These are phyloP conservation scores for Talaromyces sp. DNA, from an alignment of 2,329 filamentous ascomycete species.

Conservation along the genomic window DNA sequence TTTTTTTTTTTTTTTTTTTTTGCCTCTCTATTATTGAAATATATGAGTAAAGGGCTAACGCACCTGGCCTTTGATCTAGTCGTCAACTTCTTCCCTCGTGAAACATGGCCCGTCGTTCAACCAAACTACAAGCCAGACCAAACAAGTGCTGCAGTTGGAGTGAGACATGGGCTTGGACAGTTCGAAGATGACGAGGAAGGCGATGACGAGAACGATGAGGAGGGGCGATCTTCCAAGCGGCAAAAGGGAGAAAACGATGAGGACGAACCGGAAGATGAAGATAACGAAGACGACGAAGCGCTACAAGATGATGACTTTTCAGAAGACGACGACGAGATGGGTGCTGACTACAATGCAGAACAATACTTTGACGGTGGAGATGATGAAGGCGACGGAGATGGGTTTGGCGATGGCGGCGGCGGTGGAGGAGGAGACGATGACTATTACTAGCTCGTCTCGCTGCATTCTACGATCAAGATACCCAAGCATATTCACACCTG, in stretches of 20 bases:
- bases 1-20: slow-evolving; percentile 16
- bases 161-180: slow-evolving; percentile 29
- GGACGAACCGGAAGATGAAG: slow-evolving; percentile 21
- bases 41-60: not conserved
- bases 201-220: slow-evolving; percentile 30
- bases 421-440: slow-evolving; percentile 49
- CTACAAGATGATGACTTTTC: slow-evolving; percentile 56
- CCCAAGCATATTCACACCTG: slow-evolving; percentile 4
- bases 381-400: slow-evolving; percentile 50
- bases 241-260: slow-evolving; percentile 29
- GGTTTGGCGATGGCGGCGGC: slow-evolving; percentile 51
- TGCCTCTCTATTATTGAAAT: not conserved
- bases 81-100: slow-evolving; percentile 54
- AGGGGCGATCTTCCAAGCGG: slow-evolving; percentile 26
- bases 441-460: slow-evolving; percentile 24
- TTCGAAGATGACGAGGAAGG: slow-evolving; percentile 40
- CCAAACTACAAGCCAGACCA: slow-evolving; percentile 35
- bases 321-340: slow-evolving; percentile 55
- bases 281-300: slow-evolving; percentile 47
- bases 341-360: slow-evolving; percentile 60
- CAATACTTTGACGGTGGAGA: slow-evolving; percentile 60
- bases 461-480: slow-evolving; percentile 5
- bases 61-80: slow-evolving; percentile 30
- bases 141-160: slow-evolving; percentile 24
- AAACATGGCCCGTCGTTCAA: slow-evolving; percentile 53